Conservation (phyloP, 129 eudicot genomes). For the Chrysanthemum seticuspe region DNA sequence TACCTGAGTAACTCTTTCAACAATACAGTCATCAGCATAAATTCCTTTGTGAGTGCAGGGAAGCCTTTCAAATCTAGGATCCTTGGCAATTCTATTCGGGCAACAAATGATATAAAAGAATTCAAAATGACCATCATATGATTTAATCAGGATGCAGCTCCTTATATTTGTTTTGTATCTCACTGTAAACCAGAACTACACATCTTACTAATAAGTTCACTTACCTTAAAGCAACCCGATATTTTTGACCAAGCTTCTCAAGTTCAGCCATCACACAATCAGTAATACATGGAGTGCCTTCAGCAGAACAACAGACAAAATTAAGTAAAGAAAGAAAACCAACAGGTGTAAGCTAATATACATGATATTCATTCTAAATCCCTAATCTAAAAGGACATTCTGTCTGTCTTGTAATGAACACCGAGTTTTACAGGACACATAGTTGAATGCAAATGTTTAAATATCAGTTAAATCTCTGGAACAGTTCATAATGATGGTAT, state of each 20-base stretch:
- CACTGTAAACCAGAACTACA: too few species aligned
- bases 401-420: too few species aligned
- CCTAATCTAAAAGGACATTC: too few species aligned
- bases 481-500: too few species aligned
- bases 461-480: too few species aligned
- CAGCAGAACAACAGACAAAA: not conserved
- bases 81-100: conserved; percentile 82
- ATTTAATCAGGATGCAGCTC: conserved; percentile 9
- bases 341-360: not conserved
- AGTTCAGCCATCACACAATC: conserved; percentile 99
- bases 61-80: conserved; percentile 97
- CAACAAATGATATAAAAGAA: conserved; percentile 11
- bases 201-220: not conserved
- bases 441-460: not conserved
- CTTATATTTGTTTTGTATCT: not conserved
- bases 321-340: not conserved
- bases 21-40: conserved; percentile 98
- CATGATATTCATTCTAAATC: not conserved
- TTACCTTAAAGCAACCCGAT: conserved; percentile 92
- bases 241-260: conserved; percentile 92
- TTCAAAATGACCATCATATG: not conserved
- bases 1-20: conserved; percentile 95
- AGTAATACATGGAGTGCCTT: conserved; percentile 98
- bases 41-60: conserved; percentile 97
- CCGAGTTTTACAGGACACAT: too few species aligned